A percentile compares a stretch with the other conserved stretches of the same genome.
These are phyloP conservation scores for Knufia petricola DNA, from an alignment of 2,329 filamentous ascomycete genomes.

Conservation along the genomic window DNA sequence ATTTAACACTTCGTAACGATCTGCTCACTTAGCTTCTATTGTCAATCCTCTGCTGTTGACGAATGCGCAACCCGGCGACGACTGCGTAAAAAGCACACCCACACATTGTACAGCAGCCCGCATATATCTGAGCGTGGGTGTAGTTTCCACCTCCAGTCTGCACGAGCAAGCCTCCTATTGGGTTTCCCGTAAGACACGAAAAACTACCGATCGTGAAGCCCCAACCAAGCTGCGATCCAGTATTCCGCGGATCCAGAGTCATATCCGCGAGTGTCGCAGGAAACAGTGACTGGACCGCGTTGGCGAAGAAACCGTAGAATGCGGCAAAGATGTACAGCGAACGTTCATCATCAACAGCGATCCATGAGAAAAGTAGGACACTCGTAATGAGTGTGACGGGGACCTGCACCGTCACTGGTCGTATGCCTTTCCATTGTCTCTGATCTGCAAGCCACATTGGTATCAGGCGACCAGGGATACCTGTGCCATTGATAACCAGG, in stretches of 20 bases:
- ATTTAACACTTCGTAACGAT: neutral
- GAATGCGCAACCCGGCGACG: slow-evolving; percentile 3
- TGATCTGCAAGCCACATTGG: slow-evolving; percentile 27
- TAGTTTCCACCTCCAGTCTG: slow-evolving; percentile 41
- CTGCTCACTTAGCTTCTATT: neutral
- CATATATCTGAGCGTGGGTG: slow-evolving; percentile 15
- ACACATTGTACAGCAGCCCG: slow-evolving; percentile 2
- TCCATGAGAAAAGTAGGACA: slow-evolving; percentile 47
- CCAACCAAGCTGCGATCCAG: slow-evolving; percentile 58
- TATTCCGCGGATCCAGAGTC: slow-evolving; percentile 54
- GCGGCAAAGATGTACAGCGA: slow-evolving; percentile 54
- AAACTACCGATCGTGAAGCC: slow-evolving; percentile 55
- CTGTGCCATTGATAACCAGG: slow-evolving; percentile 43
- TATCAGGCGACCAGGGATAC: slow-evolving; percentile 28
- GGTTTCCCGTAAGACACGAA: slow-evolving; percentile 56
- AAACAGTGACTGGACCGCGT: slow-evolving; percentile 53
- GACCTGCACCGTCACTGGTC: slow-evolving; percentile 26
- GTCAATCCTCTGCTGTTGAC: neutral
- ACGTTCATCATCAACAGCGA: slow-evolving; percentile 43
- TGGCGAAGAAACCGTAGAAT: slow-evolving; percentile 61
- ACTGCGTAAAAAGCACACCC: neutral
- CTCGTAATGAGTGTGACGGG: slow-evolving; percentile 33
- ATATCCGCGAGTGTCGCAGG: slow-evolving; percentile 61
- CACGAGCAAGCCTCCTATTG: slow-evolving; percentile 57
- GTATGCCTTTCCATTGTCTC: slow-evolving; percentile 22